phyloP scores from a whole-genome alignment of 306 rosid species.

The Dalbergia oliveri region DNA sequence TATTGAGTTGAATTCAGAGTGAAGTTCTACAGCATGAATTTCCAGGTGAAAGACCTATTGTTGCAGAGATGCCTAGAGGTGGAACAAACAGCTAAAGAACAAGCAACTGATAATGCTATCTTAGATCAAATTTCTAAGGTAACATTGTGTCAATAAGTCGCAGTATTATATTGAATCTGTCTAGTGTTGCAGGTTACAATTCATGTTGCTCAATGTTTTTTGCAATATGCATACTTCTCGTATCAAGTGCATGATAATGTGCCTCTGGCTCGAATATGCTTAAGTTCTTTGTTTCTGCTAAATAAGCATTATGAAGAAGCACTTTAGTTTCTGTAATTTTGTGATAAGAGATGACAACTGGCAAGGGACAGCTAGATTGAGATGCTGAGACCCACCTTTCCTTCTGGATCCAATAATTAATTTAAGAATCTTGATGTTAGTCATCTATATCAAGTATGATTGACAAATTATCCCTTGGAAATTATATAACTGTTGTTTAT shows the following conservation, averaged over 20 bases:
- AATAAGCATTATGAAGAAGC: conserved; percentile 19
- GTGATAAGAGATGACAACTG: conserved; percentile 14
- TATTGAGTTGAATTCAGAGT: conserved; percentile 33
- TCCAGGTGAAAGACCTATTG: conserved; percentile 79
- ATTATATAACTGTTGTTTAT: neutral
- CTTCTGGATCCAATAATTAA: conserved; percentile 12
- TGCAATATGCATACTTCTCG: conserved; percentile 22
- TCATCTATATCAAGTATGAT: neutral
- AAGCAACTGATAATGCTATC: conserved; percentile 93
- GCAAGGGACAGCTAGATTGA: neutral
- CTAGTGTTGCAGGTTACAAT: conserved; percentile 15
- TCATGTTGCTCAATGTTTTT: conserved; percentile 8
- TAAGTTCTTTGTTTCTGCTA: neutral
- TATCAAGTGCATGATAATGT: conserved; percentile 18
- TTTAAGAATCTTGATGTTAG: neutral
- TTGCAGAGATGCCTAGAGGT: conserved; percentile 75
- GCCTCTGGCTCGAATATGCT: conserved; percentile 28
- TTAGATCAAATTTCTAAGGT: conserved; percentile 86
- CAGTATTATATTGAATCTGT: conserved; percentile 29
- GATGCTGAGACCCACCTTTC: conserved; percentile 10
- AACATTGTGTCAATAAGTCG: conserved; percentile 34
- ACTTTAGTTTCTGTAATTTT: conserved; percentile 12
- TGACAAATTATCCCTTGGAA: conserved; percentile 7
- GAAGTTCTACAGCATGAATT: conserved; percentile 41
- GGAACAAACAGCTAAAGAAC: conserved; percentile 92